A percentile compares a stretch with the other conserved stretches of the same genome.
Evolutionary conservation across 2,329 filamentous ascomycete species (phyloP).

Genomic region (Paramyrothecium roridum): DNA sequence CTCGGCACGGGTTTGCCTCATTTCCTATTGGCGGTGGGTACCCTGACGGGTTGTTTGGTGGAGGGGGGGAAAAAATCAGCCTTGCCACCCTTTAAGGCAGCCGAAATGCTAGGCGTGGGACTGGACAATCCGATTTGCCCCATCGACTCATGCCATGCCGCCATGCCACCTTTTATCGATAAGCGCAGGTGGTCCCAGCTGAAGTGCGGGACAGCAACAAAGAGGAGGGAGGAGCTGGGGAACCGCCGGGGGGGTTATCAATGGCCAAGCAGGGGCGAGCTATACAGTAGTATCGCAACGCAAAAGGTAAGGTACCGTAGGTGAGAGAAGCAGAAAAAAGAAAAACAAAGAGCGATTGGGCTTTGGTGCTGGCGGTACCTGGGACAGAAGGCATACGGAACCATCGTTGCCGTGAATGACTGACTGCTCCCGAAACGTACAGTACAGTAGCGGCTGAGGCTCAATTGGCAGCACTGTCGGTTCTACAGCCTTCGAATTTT

Average conservation of each 20-base stretch:
- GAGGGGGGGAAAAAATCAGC: not conserved
- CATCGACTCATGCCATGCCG: not conserved
- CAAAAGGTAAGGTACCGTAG: no score
- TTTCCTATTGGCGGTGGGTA: not conserved
- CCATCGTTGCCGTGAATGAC: no score
- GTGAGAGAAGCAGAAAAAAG: no score
- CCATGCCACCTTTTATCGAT: not conserved
- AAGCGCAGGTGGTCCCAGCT: not conserved
- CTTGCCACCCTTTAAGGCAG: not conserved
- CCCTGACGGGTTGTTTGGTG: not conserved
- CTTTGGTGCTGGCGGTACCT: no score
- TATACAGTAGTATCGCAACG: no score
- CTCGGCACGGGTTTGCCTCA: not conserved
- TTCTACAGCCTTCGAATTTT: no score
- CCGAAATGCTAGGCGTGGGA: not conserved
- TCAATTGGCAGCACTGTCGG: no score
- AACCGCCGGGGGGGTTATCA: not conserved
- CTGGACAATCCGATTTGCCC: not conserved
- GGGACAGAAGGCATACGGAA: no score
- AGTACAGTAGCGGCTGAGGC: no score
- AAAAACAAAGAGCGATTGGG: no score
- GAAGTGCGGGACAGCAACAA: not conserved
- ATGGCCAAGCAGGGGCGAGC: not conserved
- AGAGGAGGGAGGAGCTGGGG: not conserved
- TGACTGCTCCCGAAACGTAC: no score